Evolutionary conservation across 139 green algal genomes (phyloP), one percentile per base, ranked within the genome.

Genomic region (Chlamydomonas urium): DNA sequence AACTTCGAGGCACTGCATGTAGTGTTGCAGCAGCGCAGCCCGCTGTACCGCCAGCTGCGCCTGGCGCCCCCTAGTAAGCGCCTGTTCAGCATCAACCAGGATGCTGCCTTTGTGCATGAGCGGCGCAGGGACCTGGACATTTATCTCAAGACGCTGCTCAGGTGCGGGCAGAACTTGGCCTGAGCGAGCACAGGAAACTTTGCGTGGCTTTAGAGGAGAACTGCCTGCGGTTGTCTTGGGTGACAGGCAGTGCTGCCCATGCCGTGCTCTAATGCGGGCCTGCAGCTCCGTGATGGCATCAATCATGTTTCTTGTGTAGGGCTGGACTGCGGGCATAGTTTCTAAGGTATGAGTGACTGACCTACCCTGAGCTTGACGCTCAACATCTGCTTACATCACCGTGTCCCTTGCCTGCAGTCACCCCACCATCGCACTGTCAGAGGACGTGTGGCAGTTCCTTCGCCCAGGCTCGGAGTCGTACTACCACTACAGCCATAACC

Each of bases 361-460:
- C 42, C 42, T 53, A 53, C 42, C 42, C 42, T 10, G 42, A 53
- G 42, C 14, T n/a, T n/a, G n/a, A n/a, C n/a, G n/a, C n/a, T n/a
- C n/a, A n/a, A n/a, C n/a, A n/a, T n/a, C n/a, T n/a, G n/a, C n/a
- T n/a, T n/a, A n/a, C n/a, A n/a, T n/a, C n/a, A n/a, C n/a, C n/a
- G n/a, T n/a, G n/a, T n/a, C n/a, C n/a, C n/a, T n/a, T 14, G 10
- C 42, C 8, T 14, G 42, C 42, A 50, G 42, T 50, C 14, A 14
- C 42, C 42, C 42, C 8, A 14, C 8, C 42, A 6, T 67, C 21
- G 60, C 60, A 10, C 29, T 45, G 5, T 45, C 10, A 8, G 19
- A 45, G n/a, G 60, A 67, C 32, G 60, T 67, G 33, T 67, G 60
- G 60, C 60, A 45, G 19, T 67, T 67, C 60, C 60, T 67, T 14